Conservation (phyloP, 2,329 filamentous ascomycete species). For the Neofusicoccum ribis region DNA sequence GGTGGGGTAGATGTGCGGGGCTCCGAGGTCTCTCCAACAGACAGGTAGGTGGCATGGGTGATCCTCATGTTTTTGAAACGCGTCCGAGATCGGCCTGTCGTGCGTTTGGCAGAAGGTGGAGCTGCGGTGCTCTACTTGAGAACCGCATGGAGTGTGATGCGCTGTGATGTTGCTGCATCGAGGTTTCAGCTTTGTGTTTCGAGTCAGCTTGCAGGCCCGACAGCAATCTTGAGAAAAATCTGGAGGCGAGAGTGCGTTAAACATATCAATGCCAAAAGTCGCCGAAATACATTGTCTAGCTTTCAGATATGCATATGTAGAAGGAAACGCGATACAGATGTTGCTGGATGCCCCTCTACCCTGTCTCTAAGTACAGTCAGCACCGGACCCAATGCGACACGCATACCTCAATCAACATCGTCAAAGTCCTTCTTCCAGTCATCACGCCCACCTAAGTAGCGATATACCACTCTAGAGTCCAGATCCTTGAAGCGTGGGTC, state of each 20-base stretch:
- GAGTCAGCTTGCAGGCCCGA: neutral
- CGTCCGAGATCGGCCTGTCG: neutral
- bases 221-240: neutral
- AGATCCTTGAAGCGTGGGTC: constrained; percentile 54
- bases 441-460: constrained; percentile 56
- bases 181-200: neutral
- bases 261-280: no score
- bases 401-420: constrained; percentile 3
- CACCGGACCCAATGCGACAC: neutral
- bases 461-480: constrained; percentile 60
- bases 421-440: constrained; percentile 44
- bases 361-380: no score
- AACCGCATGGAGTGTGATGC: neutral
- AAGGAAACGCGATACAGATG: neutral
- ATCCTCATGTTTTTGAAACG: neutral
- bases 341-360: neutral
- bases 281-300: no score
- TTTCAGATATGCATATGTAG: neutral
- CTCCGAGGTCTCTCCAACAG: neutral
- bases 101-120: neutral
- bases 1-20: constrained; percentile 13
- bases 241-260: neutral
- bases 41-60: neutral
- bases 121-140: neutral
- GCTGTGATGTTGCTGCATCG: neutral